phyloP scores from a whole-genome alignment of 371 early-diverging fungal genomes.

The Lichtheimia ramosa region DNA sequence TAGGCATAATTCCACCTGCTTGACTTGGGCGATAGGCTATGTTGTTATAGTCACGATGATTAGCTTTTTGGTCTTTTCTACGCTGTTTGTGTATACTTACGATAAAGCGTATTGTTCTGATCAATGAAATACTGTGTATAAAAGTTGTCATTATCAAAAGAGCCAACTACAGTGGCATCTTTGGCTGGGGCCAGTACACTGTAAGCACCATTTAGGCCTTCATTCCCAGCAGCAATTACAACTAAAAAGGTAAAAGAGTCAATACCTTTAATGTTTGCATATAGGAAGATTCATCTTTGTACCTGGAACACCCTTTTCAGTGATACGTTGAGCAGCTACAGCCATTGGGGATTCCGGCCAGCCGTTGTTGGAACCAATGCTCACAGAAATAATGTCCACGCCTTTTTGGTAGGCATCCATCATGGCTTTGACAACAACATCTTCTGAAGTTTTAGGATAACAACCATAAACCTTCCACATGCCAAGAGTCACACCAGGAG shows the following conservation, averaged over 20 bases:
- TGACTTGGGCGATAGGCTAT: background rate
- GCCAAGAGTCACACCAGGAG: slow-evolving; percentile 56
- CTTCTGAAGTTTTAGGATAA: slow-evolving; percentile 51
- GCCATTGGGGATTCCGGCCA: slow-evolving; percentile 35
- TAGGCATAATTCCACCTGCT: background rate
- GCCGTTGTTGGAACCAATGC: slow-evolving; percentile 26
- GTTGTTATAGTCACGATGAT: background rate
- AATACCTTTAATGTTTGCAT: background rate
- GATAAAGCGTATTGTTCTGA: background rate
- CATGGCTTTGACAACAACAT: slow-evolving; percentile 73
- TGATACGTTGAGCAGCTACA: slow-evolving; percentile 32
- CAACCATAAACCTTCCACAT: slow-evolving; percentile 44
- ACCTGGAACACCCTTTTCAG: slow-evolving; percentile 34
- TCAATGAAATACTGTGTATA: slow-evolving; percentile 17
- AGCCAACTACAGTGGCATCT: slow-evolving; percentile 64
- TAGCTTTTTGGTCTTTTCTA: background rate
- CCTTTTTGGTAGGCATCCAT: slow-evolving; percentile 66
- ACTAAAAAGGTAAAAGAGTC: slow-evolving; percentile 12
- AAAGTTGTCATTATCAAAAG: slow-evolving; percentile 51
- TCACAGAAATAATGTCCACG: slow-evolving; percentile 35
- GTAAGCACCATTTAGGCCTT: slow-evolving; percentile 61
- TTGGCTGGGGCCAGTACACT: slow-evolving; percentile 55
- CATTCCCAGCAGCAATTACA: slow-evolving; percentile 66
- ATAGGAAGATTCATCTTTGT: background rate
- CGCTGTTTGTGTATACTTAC: background rate